phyloP scores from a whole-genome alignment of 2,329 filamentous ascomycete genomes.

The Aureobasidium pullulans region DNA sequence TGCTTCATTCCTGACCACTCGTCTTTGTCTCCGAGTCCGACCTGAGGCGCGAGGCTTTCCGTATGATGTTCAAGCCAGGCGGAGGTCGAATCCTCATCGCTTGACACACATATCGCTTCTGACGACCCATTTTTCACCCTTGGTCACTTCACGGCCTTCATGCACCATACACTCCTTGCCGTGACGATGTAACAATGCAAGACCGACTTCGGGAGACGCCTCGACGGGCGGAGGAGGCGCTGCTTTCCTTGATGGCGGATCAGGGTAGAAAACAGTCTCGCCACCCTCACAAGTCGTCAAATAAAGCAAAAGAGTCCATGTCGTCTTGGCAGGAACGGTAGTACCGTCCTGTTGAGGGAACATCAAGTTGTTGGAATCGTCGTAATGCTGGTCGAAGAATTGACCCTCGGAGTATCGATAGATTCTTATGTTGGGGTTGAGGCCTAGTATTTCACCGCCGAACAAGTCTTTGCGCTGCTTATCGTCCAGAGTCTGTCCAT shows the following conservation, averaged over 20 bases:
- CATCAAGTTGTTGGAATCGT: slow-evolving; percentile 71
- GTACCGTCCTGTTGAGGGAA: slow-evolving; percentile 43
- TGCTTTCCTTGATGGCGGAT: slow-evolving; percentile 38
- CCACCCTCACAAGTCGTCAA: slow-evolving; percentile 78
- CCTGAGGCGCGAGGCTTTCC: neutral
- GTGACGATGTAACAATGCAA: slow-evolving; percentile 80
- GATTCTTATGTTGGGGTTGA: slow-evolving; percentile 82
- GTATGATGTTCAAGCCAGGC: too few relatives aligned
- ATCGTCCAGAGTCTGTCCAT: slow-evolving; percentile 24
- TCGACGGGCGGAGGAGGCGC: slow-evolving; percentile 54
- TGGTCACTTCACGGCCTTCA: slow-evolving; percentile 70
- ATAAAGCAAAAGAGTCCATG: slow-evolving; percentile 87
- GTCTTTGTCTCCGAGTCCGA: neutral
- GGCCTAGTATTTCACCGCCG: slow-evolving; percentile 73
- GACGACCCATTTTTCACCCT: slow-evolving; percentile 87
- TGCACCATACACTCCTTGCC: slow-evolving; percentile 85
- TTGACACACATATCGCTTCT: slow-evolving; percentile 71
- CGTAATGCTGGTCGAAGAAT: slow-evolving; percentile 91
- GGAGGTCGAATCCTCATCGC: slow-evolving; percentile 28
- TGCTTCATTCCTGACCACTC: too few relatives aligned
- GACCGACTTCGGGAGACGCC: slow-evolving; percentile 71
- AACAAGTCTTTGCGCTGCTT: slow-evolving; percentile 44
- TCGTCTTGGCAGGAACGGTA: slow-evolving; percentile 57
- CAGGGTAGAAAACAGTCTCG: slow-evolving; percentile 86
- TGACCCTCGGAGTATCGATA: slow-evolving; percentile 82